phyloP scores from a whole-genome alignment of 768 basidiomycete species.

The Podaxis sp. region DNA sequence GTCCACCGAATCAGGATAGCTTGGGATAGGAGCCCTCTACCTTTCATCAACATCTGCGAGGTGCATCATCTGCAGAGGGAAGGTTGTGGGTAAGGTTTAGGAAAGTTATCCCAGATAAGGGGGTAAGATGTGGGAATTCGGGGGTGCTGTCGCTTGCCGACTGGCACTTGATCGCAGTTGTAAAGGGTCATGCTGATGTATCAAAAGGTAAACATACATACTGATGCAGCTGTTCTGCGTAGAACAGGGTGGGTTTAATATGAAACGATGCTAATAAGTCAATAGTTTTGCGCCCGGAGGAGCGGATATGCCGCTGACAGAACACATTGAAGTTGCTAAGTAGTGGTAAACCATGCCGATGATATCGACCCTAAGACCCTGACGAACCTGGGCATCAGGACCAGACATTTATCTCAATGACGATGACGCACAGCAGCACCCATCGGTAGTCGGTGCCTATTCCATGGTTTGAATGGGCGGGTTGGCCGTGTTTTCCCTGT shows the following conservation, averaged over 20 bases:
- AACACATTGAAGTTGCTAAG: neutral
- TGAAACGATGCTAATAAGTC: neutral
- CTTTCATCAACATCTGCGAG: neutral
- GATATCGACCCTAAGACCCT: no score
- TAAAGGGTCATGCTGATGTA: no score
- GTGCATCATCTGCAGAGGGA: neutral
- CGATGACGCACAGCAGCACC: no score
- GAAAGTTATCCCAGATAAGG: no score
- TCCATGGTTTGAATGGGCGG: no score
- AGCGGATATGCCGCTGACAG: neutral
- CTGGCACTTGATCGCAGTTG: neutral
- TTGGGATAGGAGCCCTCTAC: neutral
- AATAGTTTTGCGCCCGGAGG: neutral
- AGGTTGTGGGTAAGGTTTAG: neutral
- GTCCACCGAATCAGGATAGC: neutral
- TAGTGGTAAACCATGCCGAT: no score
- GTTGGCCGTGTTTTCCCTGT: no score
- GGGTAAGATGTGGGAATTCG: no score
- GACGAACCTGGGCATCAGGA: no score
- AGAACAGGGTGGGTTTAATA: neutral
- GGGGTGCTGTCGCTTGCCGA: neutral
- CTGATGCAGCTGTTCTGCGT: neutral
- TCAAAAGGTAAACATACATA: no score
- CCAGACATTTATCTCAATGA: no score
- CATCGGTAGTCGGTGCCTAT: no score